These are phyloP conservation scores for Microdochium nivale DNA, from an alignment of 2,329 filamentous ascomycete species.

Conservation along the genomic window DNA sequence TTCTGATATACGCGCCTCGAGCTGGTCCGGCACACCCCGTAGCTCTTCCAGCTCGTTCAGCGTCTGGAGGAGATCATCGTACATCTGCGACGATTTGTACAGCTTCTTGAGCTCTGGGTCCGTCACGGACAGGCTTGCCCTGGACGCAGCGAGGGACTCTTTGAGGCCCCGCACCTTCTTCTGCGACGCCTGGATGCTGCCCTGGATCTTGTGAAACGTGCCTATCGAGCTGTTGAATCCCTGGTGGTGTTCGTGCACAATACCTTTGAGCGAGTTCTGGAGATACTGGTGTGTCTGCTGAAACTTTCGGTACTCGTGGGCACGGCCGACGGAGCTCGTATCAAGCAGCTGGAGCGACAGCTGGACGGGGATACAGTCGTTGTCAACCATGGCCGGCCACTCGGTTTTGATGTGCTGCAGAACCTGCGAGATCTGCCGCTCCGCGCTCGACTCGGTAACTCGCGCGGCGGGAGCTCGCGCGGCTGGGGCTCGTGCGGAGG, in stretches of 20 bases:
- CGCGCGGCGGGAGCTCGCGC: too few relatives aligned
- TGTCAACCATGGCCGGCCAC: slow-evolving; percentile 86
- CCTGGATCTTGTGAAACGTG: slow-evolving; percentile 97
- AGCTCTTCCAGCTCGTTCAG: slow-evolving; percentile 81
- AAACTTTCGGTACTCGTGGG: slow-evolving; percentile 81
- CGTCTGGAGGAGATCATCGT: slow-evolving; percentile 80
- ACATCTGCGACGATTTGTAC: slow-evolving; percentile 78
- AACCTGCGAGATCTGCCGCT: slow-evolving; percentile 52
- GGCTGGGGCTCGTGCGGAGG: slow-evolving; percentile 12
- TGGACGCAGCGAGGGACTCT: slow-evolving; percentile 72
- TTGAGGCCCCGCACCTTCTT: slow-evolving; percentile 75
- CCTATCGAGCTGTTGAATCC: slow-evolving; percentile 99
- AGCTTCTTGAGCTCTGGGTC: slow-evolving; percentile 89
- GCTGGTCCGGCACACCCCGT: slow-evolving; percentile 78
- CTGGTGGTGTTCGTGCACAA: slow-evolving; percentile 98
- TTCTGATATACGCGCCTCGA: slow-evolving; percentile 91
- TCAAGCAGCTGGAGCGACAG: slow-evolving; percentile 93
- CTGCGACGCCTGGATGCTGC: slow-evolving; percentile 83
- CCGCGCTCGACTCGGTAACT: slow-evolving; percentile 36
- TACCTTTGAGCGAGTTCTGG: slow-evolving; percentile 86
- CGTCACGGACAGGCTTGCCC: slow-evolving; percentile 71
- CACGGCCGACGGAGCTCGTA: slow-evolving; percentile 83
- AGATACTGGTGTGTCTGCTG: slow-evolving; percentile 75
- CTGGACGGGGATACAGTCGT: slow-evolving; percentile 86
- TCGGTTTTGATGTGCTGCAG: slow-evolving; percentile 78